A percentile compares a stretch with the other conserved stretches of the same genome.
Conservation (phyloP, 2,329 filamentous ascomycete species). For the Myriosclerotinia scirpicola region DNA sequence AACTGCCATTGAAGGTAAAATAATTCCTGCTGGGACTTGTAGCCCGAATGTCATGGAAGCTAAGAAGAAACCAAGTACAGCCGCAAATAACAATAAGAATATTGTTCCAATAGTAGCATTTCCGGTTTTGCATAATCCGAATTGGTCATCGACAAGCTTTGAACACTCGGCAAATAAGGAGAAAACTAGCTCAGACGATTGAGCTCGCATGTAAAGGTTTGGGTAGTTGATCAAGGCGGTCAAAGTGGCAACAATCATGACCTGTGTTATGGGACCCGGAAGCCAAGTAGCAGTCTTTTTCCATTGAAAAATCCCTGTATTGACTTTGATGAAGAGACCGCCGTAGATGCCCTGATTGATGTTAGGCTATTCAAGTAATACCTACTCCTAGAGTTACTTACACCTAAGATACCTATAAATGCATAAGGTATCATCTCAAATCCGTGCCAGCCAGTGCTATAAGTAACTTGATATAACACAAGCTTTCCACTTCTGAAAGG, state of each 20-base stretch:
- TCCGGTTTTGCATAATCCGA: conserved; percentile 87
- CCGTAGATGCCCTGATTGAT: conserved; percentile 76
- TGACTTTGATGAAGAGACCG: conserved; percentile 89
- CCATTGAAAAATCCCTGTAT: conserved; percentile 83
- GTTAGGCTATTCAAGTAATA: conserved; percentile 26
- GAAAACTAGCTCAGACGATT: conserved; percentile 87
- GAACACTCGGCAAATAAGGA: conserved; percentile 90
- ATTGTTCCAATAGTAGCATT: conserved; percentile 80
- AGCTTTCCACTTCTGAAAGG: conserved; percentile 95
- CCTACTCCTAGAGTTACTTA: conserved; percentile 40
- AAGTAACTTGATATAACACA: conserved; percentile 93
- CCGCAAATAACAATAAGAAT: conserved; percentile 77
- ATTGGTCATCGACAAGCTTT: conserved; percentile 76
- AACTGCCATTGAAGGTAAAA: conserved; percentile 93
- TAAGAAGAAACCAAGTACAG: conserved; percentile 80
- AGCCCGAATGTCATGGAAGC: conserved; percentile 89
- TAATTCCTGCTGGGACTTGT: conserved; percentile 91
- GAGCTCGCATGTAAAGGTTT: conserved; percentile 93
- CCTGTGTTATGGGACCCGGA: conserved; percentile 75
- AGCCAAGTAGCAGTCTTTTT: conserved; percentile 66
- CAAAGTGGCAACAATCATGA: conserved; percentile 73
- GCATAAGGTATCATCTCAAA: conserved; percentile 91
- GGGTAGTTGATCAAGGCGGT: conserved; percentile 93
- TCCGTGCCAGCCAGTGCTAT: conserved; percentile 86
- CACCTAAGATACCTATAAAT: conserved; percentile 79